These are phyloP conservation scores for Darksidea phi DNA, from an alignment of 495 filamentous ascomycete genomes.

Conservation along the genomic window DNA sequence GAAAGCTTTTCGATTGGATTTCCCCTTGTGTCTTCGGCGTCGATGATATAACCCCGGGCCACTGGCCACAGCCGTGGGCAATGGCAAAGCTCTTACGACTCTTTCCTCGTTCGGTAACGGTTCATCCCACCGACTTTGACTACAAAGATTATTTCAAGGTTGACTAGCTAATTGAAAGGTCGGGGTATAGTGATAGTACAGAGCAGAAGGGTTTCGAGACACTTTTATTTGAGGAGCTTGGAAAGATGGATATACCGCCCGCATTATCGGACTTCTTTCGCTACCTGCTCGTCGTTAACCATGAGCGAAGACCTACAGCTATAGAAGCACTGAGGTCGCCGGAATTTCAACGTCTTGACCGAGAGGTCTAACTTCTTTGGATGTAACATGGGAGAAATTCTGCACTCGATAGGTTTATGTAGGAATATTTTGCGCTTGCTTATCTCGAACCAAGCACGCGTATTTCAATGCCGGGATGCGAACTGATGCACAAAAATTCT, in stretches of 20 bases:
- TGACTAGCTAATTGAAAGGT: neutral
- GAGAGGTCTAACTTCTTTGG: neutral
- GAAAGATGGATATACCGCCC: constrained; percentile 5
- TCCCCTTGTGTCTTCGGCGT: constrained; percentile 1
- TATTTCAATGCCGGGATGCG: too few relatives aligned
- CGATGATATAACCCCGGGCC: neutral
- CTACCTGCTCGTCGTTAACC: constrained; percentile 5
- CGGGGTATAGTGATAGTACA: constrained; percentile 2
- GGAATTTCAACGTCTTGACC: neutral
- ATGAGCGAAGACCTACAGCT: constrained; percentile 1
- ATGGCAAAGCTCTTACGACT: constrained; percentile 8
- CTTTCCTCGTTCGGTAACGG: constrained; percentile 2
- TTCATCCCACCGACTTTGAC: constrained; percentile 1
- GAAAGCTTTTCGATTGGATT: constrained; percentile 4
- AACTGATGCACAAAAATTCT: too few relatives aligned
- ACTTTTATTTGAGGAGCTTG: constrained; percentile 4
- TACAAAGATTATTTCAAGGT: constrained; percentile 3
- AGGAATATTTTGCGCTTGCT: too few relatives aligned
- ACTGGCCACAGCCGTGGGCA: neutral
- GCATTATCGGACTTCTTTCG: neutral
- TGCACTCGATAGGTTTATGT: too few relatives aligned
- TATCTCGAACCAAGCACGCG: too few relatives aligned
- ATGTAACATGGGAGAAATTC: too few relatives aligned
- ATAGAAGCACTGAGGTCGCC: neutral
- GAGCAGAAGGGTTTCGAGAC: neutral